Base-by-base conservation (phyloP, 2,329 filamentous ascomycete genomes). In the Fusarium odoratissimum region DNA sequence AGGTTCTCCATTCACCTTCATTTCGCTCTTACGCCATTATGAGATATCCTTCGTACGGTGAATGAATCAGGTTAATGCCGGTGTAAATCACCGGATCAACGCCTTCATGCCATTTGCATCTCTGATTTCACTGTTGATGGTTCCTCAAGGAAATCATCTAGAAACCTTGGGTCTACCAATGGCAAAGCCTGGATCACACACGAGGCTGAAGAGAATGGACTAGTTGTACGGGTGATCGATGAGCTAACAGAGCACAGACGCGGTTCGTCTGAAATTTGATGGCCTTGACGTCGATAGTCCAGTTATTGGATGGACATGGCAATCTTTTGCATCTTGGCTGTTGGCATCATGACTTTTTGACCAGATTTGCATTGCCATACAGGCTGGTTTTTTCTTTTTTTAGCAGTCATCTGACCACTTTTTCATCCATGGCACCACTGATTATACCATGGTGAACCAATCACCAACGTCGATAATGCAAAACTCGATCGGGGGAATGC, bases 171-270 rank as follows among this genome's bases (percentile, higher is more conserved):
- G 31, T n/a, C 11, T 57, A 30, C 71, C 71, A 73, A 71, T 73
- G 49, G 55, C n/a, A 42, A 51, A 46, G 55, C 55, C 41, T 31
- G 54, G 33, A 37, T 56, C 28, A 28, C 23, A 67, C 71, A 73
- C 71, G 71, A 63, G 71, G 62, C 35, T 67, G 49, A 63, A 54
- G 37, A 55, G 66, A 57, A 71, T 49, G 41, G 42, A 56, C 48
- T 59, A 60, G 70, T 42, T 33, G 37, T 45, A 45, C 33, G 46
- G 60, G 48, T 42, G 66, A 64, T 71, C 45, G 59, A 59, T 45
- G 38, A 58, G 55, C 71, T 73, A 71, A 51, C 25, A n/a, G 46
- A 56, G 70, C 70, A 71, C 64, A 55, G 69, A 72, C 69, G 42
- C 30, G 51, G 65, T 69, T 69, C 30, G 46, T 49, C 16, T 49